Base-by-base conservation (phyloP, 306 rosid genomes). In the Calophaca sinica region DNA sequence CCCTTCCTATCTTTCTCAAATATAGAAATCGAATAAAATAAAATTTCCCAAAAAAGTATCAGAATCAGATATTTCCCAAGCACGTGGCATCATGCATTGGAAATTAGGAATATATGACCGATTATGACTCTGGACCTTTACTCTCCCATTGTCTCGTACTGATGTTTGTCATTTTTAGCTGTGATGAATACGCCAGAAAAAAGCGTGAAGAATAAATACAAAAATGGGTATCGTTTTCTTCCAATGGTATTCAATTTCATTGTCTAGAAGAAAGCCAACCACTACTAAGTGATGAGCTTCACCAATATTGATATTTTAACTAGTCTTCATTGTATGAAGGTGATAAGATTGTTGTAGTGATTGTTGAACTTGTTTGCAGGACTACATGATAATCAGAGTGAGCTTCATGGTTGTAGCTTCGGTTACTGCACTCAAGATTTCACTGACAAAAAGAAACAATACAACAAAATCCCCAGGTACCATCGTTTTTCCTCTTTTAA, bases 331-430 rank as follows among this genome's bases (percentile, higher is more conserved):
- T 14, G 3, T 7, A 4, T 62, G 49, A 26, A 31, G 48, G 48
- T 11, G 81, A 75, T 81, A 70, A 78, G 79, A 78, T 62, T 49
- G 74, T 62, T 49, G 74, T 33, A 67, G 58, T 79, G 86, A 76
- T 42, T 45, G 62, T 55, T 76, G 77, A 29, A 54, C 12, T 32
- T 72, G 26, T 8, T 13, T 20, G 39, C 20, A 50, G 57, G 14
- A 55, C 70, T 32, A 77, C 79, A 87, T 85, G 87, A 44, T 85
- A 35, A 68, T 88, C 83, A 81, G 44, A 85, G 81, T 81, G 13
- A 81, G 86, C 83, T 81, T 83, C 78, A 64, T 83, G 42, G 80
- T 73, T 53, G 78, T 59, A 9, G 89, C 82, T 74, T 68, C 87
- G 14, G 32, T 85, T 79, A 80, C 84, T 58, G 81, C 84, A 39